Percentiles rank a stretch among this genome's conserved stretches.
Conservation (phyloP, 2,329 filamentous ascomycete species). For the Diplodia mutila region DNA sequence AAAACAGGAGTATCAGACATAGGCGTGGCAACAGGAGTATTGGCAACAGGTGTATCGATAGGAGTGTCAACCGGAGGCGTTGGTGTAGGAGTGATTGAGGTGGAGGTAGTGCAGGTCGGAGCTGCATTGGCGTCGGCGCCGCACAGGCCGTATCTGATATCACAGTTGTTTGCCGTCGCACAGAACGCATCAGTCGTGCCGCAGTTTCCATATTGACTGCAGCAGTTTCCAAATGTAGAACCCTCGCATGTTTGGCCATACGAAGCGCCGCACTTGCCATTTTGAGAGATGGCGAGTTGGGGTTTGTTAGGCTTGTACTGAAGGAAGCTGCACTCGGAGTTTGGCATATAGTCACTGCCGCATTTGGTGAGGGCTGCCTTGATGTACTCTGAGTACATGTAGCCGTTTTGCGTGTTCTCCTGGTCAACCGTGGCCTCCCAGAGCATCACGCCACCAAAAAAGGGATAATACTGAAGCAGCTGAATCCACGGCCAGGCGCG, state of each 20-base stretch:
- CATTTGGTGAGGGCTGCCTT: slow-evolving; percentile 42
- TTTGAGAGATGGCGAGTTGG: slow-evolving; percentile 29
- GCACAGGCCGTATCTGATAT: slow-evolving; percentile 5
- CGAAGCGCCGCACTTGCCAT: slow-evolving; percentile 23
- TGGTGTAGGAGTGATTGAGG: not conserved
- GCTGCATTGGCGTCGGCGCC: not conserved
- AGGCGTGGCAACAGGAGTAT: not conserved
- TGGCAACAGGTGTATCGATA: not conserved
- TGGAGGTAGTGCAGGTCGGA: slow-evolving; percentile 11
- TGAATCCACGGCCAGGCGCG: slow-evolving; percentile 54
- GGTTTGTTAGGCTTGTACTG: slow-evolving; percentile 4
- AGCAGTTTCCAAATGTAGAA: slow-evolving; percentile 18
- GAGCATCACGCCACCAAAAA: slow-evolving; percentile 64
- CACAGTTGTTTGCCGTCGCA: not conserved
- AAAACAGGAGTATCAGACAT: not conserved
- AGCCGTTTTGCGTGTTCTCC: slow-evolving; percentile 50
- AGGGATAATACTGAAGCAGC: slow-evolving; percentile 41
- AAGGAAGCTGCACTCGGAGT: slow-evolving; percentile 7
- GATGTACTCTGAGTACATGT: slow-evolving; percentile 53
- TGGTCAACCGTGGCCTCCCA: slow-evolving; percentile 60
- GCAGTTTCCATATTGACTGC: slow-evolving; percentile 30
- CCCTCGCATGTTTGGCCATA: slow-evolving; percentile 29
- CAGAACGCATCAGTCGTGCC: not conserved
- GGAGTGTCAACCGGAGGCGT: not conserved
- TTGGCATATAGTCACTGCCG: slow-evolving; percentile 13